These are phyloP conservation scores for Capsicum chinense DNA, from an alignment of 257 asterid genomes.

Conservation along the genomic window DNA sequence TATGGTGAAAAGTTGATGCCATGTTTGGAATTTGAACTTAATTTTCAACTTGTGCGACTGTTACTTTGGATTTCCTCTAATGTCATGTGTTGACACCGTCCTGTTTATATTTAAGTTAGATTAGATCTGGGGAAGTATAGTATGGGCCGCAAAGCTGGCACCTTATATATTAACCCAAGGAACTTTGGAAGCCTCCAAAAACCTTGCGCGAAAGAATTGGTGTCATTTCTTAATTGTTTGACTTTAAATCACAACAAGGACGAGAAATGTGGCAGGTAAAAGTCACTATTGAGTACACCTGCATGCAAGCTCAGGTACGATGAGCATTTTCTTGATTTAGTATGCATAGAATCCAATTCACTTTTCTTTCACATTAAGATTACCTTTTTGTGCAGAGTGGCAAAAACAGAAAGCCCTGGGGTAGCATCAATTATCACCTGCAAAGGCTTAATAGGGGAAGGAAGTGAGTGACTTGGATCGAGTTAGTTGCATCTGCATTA, in stretches of 20 bases:
- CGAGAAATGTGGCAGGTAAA: slow-evolving; percentile 69
- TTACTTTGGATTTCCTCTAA: background rate
- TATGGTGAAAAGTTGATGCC: too few relatives aligned
- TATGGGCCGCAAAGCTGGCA: slow-evolving; percentile 86
- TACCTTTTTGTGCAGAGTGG: slow-evolving; percentile 50
- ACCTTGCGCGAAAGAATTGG: slow-evolving; percentile 88
- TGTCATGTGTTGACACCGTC: background rate
- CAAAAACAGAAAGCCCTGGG: slow-evolving; percentile 70
- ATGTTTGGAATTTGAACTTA: too few relatives aligned
- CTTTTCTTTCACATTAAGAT: background rate
- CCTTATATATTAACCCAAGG: slow-evolving; percentile 72
- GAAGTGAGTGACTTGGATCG: slow-evolving; percentile 42
- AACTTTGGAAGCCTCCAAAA: slow-evolving; percentile 77
- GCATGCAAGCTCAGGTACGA: slow-evolving; percentile 89
- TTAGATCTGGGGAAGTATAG: slow-evolving; percentile 35
- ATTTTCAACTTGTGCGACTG: too few relatives aligned
- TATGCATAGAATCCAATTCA: background rate
- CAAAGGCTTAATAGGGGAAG: slow-evolving; percentile 84
- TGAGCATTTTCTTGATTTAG: background rate
- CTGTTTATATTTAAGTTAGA: background rate
- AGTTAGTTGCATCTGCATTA: background rate
- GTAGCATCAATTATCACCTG: slow-evolving; percentile 88
- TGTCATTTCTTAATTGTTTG: slow-evolving; percentile 77
- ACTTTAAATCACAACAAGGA: slow-evolving; percentile 73
- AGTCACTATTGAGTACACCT: slow-evolving; percentile 65